Percentiles rank a stretch among this genome's conserved stretches.
phyloP scores from a whole-genome alignment of 257 asterid species.

The Fraxinus excelsior region DNA sequence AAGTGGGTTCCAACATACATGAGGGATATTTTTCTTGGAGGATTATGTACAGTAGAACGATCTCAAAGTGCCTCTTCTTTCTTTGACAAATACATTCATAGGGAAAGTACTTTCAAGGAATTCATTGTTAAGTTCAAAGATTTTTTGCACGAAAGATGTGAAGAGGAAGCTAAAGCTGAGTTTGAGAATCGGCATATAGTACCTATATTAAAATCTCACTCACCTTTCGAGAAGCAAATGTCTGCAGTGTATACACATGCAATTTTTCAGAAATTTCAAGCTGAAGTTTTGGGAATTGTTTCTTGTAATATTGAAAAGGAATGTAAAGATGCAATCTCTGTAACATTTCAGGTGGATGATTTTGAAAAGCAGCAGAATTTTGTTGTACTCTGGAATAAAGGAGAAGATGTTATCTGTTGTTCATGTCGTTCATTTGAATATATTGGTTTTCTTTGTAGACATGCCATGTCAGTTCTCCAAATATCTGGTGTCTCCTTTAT shows the following conservation, averaged over 20 bases:
- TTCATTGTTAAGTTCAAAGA: slow-evolving; percentile 36
- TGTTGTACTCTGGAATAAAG: slow-evolving; percentile 37
- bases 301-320: slow-evolving; percentile 36
- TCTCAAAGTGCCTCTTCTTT: slow-evolving; percentile 38
- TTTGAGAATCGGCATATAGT: slow-evolving; percentile 24
- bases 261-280: slow-evolving; percentile 43
- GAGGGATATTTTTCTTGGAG: slow-evolving; percentile 43
- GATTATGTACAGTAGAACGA: slow-evolving; percentile 39
- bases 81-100: slow-evolving; percentile 42
- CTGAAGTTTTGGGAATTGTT: slow-evolving; percentile 41
- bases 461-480: slow-evolving; percentile 45
- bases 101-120: slow-evolving; percentile 36
- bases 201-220: slow-evolving; percentile 29
- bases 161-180: slow-evolving; percentile 44
- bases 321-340: slow-evolving; percentile 29
- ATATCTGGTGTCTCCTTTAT: slow-evolving; percentile 37
- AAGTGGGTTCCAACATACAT: slow-evolving; percentile 43
- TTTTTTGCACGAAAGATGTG: slow-evolving; percentile 34
- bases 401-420: slow-evolving; percentile 29
- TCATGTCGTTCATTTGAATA: slow-evolving; percentile 47
- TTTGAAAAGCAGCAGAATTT: slow-evolving; percentile 36
- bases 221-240: slow-evolving; percentile 57
- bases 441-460: slow-evolving; percentile 51
- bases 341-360: slow-evolving; percentile 32
- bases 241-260: slow-evolving; percentile 42